These are phyloP conservation scores for Acanthochlamys bracteata DNA, from an alignment of 106 monocot species.

Conservation along the genomic window DNA sequence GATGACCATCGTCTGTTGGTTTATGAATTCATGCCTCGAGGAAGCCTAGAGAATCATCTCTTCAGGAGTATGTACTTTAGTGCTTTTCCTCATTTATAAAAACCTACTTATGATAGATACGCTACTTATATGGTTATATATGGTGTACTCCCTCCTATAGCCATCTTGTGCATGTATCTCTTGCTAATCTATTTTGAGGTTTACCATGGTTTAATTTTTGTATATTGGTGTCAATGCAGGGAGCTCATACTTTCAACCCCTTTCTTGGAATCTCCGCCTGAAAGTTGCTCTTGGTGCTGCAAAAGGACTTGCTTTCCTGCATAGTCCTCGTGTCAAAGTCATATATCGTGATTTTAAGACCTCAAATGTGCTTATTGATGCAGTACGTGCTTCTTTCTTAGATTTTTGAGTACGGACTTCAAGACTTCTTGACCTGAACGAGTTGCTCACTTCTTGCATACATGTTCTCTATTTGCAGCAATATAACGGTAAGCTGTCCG, in stretches of 20 bases:
- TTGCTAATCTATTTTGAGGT: background rate
- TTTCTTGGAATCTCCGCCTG: conserved; percentile 90
- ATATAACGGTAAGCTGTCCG: conserved; percentile 68
- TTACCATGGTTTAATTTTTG: background rate
- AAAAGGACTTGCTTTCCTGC: conserved; percentile 85
- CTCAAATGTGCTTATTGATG: conserved; percentile 70
- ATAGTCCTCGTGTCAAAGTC: conserved; percentile 47
- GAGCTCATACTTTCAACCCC: conserved; percentile 78
- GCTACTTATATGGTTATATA: background rate
- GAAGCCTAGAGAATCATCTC: conserved; percentile 93
- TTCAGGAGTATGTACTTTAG: conserved; percentile 66
- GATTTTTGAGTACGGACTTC: background rate
- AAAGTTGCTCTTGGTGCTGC: conserved; percentile 85
- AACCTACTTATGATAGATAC: no score
- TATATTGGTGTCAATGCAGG: conserved; percentile 31
- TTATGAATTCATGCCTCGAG: conserved; percentile 91
- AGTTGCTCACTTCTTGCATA: background rate
- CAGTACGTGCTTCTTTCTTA: conserved; percentile 23
- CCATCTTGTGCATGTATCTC: background rate
- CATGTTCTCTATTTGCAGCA: conserved; percentile 21
- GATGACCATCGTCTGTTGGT: conserved; percentile 85
- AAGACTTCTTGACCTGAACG: background rate
- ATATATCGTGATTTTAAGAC: conserved; percentile 98
- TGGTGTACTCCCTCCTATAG: background rate
- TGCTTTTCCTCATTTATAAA: background rate